Evolutionary conservation across 2,329 filamentous ascomycete species (phyloP).

Genomic region (Pseudopithomyces chartarum): DNA sequence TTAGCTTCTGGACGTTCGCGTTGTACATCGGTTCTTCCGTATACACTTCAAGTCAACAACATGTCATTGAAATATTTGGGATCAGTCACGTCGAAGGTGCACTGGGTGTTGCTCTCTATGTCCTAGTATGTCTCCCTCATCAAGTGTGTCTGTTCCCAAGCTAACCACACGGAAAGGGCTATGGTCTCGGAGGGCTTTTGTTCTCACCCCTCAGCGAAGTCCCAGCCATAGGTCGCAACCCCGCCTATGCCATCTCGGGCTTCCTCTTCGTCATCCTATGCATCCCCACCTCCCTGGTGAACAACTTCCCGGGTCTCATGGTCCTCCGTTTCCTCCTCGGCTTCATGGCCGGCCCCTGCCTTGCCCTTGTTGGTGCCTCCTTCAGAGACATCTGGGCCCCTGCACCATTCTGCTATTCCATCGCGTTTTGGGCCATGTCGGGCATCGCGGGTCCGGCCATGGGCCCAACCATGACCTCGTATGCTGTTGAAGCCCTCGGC

Average conservation of each 20-base stretch:
- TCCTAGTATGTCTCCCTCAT: constrained; percentile 44
- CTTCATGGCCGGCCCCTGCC: constrained; percentile 41
- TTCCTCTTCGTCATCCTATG: constrained; percentile 69
- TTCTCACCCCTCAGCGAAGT: constrained; percentile 71
- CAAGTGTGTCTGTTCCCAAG: not conserved
- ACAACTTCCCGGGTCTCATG: constrained; percentile 67
- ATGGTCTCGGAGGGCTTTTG: constrained; percentile 65
- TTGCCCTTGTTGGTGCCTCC: constrained; percentile 42
- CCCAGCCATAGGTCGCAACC: constrained; percentile 67
- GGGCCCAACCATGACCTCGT: constrained; percentile 69
- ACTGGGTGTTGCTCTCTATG: constrained; percentile 65
- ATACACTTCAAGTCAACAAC: constrained; percentile 50
- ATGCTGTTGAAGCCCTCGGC: constrained; percentile 68
- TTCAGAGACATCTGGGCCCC: constrained; percentile 44
- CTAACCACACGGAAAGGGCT: constrained; percentile 40
- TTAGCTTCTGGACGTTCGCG: constrained; percentile 63
- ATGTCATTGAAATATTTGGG: constrained; percentile 58
- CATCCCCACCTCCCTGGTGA: constrained; percentile 65
- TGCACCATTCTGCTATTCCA: constrained; percentile 48
- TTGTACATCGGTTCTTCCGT: constrained; percentile 60
- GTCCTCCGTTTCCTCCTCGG: constrained; percentile 50
- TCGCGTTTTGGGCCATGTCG: constrained; percentile 48
- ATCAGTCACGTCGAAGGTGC: constrained; percentile 58
- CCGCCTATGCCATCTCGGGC: constrained; percentile 70
- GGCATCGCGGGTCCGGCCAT: constrained; percentile 66